These are phyloP conservation scores for Ammopiptanthus mongolicus DNA, from an alignment of 306 rosid species.

Conservation along the genomic window DNA sequence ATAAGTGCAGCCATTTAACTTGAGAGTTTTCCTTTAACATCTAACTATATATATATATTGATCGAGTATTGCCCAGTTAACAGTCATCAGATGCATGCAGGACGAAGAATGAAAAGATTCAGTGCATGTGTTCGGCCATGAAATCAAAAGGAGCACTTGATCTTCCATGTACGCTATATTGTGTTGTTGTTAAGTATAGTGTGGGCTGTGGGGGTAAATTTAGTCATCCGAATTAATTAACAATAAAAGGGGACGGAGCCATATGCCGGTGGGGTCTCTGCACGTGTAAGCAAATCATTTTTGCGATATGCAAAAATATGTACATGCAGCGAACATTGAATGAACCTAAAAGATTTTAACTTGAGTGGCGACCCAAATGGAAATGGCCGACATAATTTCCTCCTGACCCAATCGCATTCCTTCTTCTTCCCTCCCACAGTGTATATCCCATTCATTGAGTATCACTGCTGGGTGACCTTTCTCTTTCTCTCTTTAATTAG, in stretches of 20 bases:
- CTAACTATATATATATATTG: neutral
- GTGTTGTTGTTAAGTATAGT: neutral
- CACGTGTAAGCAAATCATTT: neutral
- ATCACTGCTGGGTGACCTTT: conserved; percentile 32
- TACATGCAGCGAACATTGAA: conserved; percentile 34
- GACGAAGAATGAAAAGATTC: neutral
- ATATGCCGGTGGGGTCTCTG: neutral
- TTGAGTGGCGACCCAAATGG: conserved; percentile 10
- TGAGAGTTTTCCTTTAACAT: neutral
- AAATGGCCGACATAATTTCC: conserved; percentile 55
- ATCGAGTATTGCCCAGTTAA: neutral
- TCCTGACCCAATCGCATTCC: neutral
- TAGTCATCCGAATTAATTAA: neutral
- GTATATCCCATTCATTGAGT: neutral
- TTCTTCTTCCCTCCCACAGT: neutral
- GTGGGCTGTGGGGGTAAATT: neutral
- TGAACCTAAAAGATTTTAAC: conserved; percentile 32
- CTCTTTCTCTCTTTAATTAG: conserved; percentile 6
- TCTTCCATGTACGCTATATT: neutral
- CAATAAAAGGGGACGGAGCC: neutral
- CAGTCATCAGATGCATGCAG: neutral
- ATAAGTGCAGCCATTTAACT: neutral
- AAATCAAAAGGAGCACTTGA: neutral
- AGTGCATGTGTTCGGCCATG: neutral
- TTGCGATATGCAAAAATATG: neutral